These are phyloP conservation scores for Cucumis hystrix DNA, from an alignment of 306 rosid genomes.

Conservation along the genomic window DNA sequence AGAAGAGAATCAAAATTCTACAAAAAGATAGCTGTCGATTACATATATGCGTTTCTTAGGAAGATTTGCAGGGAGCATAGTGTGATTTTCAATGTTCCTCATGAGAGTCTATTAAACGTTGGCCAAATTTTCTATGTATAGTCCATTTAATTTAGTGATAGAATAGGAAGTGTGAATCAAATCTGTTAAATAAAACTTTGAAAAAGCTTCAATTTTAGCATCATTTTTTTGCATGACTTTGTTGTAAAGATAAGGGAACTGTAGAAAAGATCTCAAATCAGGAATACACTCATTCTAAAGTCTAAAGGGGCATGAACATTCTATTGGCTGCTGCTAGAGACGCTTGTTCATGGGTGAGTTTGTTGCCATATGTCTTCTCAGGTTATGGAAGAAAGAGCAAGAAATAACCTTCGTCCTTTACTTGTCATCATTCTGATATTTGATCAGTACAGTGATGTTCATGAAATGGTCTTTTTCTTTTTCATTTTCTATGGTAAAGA, in stretches of 20 bases:
- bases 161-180: not conserved
- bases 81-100: constrained; percentile 93
- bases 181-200: not conserved
- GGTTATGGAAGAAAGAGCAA: no score
- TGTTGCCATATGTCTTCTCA: no score
- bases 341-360: no score
- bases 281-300: no score
- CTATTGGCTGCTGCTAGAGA: no score
- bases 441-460: not conserved
- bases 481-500: not conserved
- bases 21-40: constrained; percentile 74
- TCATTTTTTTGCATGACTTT: not conserved
- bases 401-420: no score
- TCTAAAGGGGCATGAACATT: no score
- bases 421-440: no score
- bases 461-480: no score
- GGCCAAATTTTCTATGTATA: constrained; percentile 86
- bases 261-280: no score
- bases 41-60: constrained; percentile 77
- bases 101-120: constrained; percentile 88
- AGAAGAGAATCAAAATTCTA: constrained; percentile 57
- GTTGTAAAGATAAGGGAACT: no score
- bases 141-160: not conserved
- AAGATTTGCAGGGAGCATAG: constrained; percentile 88
- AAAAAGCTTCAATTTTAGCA: not conserved